Base-by-base conservation (phyloP, 2,329 filamentous ascomycete genomes). In the Beauveria rudraprayagi region DNA sequence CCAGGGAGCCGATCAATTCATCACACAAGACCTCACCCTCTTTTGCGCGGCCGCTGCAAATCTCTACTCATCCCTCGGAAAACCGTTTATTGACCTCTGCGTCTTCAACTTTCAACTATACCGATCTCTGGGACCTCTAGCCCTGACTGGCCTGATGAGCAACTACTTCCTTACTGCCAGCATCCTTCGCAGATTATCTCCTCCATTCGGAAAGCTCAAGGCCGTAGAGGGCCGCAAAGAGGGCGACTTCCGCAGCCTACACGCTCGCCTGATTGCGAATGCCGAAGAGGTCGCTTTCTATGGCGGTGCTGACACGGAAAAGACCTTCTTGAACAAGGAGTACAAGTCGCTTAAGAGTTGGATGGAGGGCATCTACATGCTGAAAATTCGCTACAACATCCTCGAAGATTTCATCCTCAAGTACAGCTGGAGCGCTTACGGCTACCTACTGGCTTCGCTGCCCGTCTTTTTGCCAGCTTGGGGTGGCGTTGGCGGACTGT, bases 91-190 rank as follows among this genome's bases (percentile, higher is more conserved):
- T n/a, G 94, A 99, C 72, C 81, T 99, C 2, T 90, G 92, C 66
- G 94, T 97, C 52, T 99, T 99, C 80, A 99, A 96, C 75, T 99
- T 96, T 73, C 94, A 99, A 73, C 84, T 99, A 0, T 96, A 96
- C 73, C 88, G 88, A 41, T 96, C 92, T 0, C 81, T 99, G 0
- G 94, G 94, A 0, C 92, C 93, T 1, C 75, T 97, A 19, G 94
- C 94, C 0, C 77, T 97, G 61, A 89, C 87, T 5, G 93, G 91
- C 1, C 83, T 99, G 34, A 76, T 96, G 66, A 89, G 90, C 71
- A 97, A 96, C 71, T 99, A 99, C 74, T 92, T 97, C 75, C 78
- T 94, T 56, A 99, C 94, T 0, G 94, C 94, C 3, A 95, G 91
- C 65, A 87, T 97, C 58, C 81, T 99, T 6, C 86, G 93, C 60